Conservation (phyloP, 257 asterid species). For the Solanum chiquidenum region DNA sequence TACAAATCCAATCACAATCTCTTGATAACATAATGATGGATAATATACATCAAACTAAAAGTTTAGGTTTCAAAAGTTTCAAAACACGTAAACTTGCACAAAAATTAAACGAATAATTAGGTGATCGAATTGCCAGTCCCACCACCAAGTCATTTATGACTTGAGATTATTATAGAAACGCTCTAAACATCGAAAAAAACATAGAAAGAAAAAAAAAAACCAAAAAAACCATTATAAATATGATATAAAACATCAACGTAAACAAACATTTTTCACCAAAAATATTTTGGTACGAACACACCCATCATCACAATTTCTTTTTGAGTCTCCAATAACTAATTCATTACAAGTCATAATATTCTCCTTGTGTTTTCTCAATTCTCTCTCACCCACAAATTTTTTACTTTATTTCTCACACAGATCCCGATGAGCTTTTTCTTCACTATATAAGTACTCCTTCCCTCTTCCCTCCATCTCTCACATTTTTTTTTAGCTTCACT, state of each 20-base stretch:
- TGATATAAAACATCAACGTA: no score
- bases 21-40: not conserved
- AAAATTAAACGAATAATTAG: accelerated
- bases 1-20: not conserved
- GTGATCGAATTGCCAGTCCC: accelerated
- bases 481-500: not conserved
- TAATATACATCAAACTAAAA: not conserved
- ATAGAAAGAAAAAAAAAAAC: accelerated
- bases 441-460: not conserved
- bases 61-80: no score
- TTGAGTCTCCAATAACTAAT: not conserved
- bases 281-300: not conserved
- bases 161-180: accelerated
- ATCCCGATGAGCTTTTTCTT: not conserved
- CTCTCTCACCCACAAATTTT: not conserved
- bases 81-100: no score
- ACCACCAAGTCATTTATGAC: not conserved
- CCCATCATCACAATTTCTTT: not conserved
- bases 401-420: not conserved
- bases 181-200: accelerated
- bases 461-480: not conserved
- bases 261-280: accelerated
- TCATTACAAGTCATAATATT: not conserved
- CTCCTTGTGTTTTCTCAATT: not conserved
- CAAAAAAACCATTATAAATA: no score